These are phyloP conservation scores for Myxozyma sirexii DNA, from an alignment of 805 yeast genomes.

Conservation along the genomic window DNA sequence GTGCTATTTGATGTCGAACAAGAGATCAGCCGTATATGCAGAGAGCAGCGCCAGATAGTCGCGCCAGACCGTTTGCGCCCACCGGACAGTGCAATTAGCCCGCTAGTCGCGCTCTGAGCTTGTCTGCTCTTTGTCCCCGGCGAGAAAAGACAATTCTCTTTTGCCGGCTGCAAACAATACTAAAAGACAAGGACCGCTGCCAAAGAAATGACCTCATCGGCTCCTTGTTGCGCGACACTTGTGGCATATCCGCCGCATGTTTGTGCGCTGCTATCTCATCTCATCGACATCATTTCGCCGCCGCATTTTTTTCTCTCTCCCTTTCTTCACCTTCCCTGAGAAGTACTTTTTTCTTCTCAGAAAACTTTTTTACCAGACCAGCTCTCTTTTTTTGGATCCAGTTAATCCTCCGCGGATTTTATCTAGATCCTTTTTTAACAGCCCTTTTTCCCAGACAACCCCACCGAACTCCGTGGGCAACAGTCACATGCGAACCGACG, in stretches of 20 bases:
- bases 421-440: constrained; percentile 19
- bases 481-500: constrained; percentile 33
- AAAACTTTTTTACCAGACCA: background rate
- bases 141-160: background rate
- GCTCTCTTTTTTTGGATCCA: constrained; percentile 11
- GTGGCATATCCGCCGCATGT: background rate
- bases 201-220: background rate
- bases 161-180: background rate
- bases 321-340: constrained; percentile 22
- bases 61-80: too few species aligned
- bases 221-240: background rate
- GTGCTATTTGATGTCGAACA: too few species aligned
- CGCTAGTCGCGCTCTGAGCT: too few species aligned
- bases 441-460: constrained; percentile 8
- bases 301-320: constrained; percentile 15
- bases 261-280: constrained; percentile 11
- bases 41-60: too few species aligned
- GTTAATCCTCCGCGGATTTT: constrained; percentile 5
- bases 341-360: constrained; percentile 22
- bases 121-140: too few species aligned
- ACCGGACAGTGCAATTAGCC: too few species aligned
- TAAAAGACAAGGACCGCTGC: background rate
- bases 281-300: constrained; percentile 20
- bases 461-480: constrained; percentile 23
- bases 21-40: too few species aligned